Conservation (phyloP, 177 flowering plant genomes). For the Vitis hybrid region DNA sequence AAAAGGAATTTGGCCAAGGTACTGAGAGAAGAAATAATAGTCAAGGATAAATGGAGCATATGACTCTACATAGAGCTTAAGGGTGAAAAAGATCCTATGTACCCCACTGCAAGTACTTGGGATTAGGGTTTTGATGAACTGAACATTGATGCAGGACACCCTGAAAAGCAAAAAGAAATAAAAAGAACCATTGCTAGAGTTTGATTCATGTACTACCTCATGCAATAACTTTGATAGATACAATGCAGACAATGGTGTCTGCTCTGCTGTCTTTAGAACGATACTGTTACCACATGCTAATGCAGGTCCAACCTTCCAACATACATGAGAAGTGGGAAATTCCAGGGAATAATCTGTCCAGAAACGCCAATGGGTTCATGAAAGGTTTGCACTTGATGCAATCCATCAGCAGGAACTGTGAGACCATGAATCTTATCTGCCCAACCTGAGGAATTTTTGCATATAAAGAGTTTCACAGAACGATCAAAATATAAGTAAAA, state of each 20-base stretch:
- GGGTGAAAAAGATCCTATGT: too few species aligned
- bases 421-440: slow-evolving; percentile 77
- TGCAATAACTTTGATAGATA: slow-evolving; percentile 54
- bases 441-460: slow-evolving; percentile 52
- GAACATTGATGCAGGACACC: too few species aligned
- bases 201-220: slow-evolving; percentile 43
- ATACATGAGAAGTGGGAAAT: slow-evolving; percentile 77
- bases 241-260: slow-evolving; percentile 60
- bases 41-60: too few species aligned
- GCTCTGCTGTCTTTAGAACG: slow-evolving; percentile 72
- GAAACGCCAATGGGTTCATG: slow-evolving; percentile 85
- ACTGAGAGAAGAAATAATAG: too few species aligned
- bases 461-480: background rate
- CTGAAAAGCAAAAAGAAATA: background rate
- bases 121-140: too few species aligned
- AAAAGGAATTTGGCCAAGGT: too few species aligned
- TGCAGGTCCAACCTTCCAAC: slow-evolving; percentile 86
- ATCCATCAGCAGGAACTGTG: slow-evolving; percentile 68
- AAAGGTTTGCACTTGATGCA: slow-evolving; percentile 57
- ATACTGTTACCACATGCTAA: slow-evolving; percentile 80
- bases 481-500: background rate
- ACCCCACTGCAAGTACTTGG: too few species aligned
- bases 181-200: too few species aligned
- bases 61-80: too few species aligned
- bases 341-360: slow-evolving; percentile 78